Evolutionary conservation across 257 asterid species (phyloP).

Genomic region (Nicotiana obtusifolia): DNA sequence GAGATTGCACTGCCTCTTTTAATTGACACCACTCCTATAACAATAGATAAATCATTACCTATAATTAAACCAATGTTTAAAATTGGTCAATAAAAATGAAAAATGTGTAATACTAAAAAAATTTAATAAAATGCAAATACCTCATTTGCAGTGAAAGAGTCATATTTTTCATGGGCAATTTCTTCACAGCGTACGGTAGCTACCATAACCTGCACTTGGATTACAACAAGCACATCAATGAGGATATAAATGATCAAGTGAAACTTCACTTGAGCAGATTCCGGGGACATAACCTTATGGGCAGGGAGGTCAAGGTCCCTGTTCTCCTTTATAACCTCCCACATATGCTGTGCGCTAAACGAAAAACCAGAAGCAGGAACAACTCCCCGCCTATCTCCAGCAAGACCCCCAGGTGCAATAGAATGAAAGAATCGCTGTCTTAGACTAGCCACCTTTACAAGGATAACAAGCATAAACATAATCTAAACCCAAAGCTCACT

Average conservation of each 20-base stretch:
- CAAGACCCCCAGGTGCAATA: constrained; percentile 91
- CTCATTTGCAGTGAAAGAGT: constrained; percentile 45
- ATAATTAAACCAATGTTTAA: neutral
- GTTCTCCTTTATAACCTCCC: constrained; percentile 88
- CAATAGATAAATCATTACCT: constrained; percentile 8
- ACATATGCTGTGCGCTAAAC: constrained; percentile 74
- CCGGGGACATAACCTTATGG: constrained; percentile 54
- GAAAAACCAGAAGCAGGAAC: constrained; percentile 97
- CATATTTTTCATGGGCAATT: constrained; percentile 53
- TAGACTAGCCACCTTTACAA: constrained; percentile 61
- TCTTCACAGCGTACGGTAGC: constrained; percentile 82
- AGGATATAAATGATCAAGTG: constrained; percentile 7
- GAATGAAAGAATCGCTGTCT: constrained; percentile 75
- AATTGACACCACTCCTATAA: constrained; percentile 55
- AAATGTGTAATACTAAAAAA: neutral
- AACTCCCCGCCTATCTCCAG: constrained; percentile 88
- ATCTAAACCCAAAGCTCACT: neutral
- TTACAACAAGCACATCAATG: constrained; percentile 14
- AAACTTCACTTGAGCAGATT: constrained; percentile 14
- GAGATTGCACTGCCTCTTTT: constrained; percentile 47
- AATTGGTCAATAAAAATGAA: neutral
- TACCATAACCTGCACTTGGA: constrained; percentile 52
- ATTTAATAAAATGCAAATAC: constrained; percentile 20
- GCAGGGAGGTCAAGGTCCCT: constrained; percentile 93
- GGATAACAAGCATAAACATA: constrained; percentile 15